A percentile compares a stretch with the other conserved stretches of the same genome.
phyloP scores from a whole-genome alignment of 2,329 filamentous ascomycete species.

The Aspergillus neoniger region DNA sequence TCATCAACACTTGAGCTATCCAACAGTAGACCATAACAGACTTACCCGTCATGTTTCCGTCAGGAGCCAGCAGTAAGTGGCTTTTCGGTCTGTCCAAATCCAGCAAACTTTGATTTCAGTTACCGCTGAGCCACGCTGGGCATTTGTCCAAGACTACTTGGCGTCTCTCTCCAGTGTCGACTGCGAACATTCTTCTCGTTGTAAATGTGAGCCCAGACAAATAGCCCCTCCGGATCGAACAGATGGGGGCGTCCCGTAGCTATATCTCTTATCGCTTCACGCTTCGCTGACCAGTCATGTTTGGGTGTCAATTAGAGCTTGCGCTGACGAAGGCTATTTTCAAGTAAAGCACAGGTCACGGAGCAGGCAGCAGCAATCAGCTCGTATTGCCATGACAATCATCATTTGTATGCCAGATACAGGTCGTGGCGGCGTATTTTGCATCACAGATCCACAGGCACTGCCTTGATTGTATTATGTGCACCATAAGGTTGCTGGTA shows the following conservation, averaged over 20 bases:
- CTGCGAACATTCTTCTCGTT: not conserved
- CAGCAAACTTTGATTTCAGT: not conserved
- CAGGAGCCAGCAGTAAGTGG: not conserved
- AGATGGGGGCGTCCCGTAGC: not conserved
- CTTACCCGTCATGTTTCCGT: not conserved
- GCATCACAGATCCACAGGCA: not conserved
- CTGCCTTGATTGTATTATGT: not conserved
- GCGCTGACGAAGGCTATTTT: not conserved
- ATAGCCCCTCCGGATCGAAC: not conserved
- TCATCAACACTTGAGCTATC: too few relatives aligned
- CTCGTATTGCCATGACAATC: not conserved
- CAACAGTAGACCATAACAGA: not conserved
- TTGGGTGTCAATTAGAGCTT: not conserved
- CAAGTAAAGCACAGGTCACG: not conserved
- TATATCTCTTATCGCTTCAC: not conserved
- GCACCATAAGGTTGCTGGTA: too few relatives aligned
- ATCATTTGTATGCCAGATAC: not conserved
- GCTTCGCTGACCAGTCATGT: not conserved
- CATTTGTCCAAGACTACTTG: slow-evolving; percentile 15
- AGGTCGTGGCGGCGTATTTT: not conserved
- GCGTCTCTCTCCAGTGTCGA: slow-evolving; percentile 7
- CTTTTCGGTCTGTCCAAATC: not conserved
- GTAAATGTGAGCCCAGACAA: not conserved
- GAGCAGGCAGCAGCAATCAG: not conserved
- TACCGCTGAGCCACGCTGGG: slow-evolving; percentile 15